Evolutionary conservation across 148 eudicot genomes (phyloP), one percentile per base, ranked within the genome.

Genomic region (Rhododendron henanense): DNA sequence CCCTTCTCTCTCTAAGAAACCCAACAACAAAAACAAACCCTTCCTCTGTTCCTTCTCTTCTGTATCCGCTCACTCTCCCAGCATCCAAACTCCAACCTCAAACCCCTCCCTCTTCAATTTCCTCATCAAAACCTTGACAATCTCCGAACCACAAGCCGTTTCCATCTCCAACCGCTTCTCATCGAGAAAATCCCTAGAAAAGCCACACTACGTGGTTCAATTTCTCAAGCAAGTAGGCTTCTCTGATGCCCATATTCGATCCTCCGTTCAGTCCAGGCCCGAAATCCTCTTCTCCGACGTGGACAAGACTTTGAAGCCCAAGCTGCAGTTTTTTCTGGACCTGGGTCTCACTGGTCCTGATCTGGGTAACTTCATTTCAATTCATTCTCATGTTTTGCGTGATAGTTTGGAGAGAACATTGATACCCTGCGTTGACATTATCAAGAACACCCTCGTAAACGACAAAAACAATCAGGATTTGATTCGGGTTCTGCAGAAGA

Each of bases 271-370:
- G 39, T 6, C 11, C 44, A 0, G 4, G 0, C 45, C 78, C 10
- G 11, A 14, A 1, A 73, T 73, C 23, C 78, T 73, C 21, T 39
- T 61, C 57, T 84, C 28, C 3, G 10, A 73, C 33, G 13, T 84
- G 2, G 80, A 84, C 48, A 84, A 37, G 65, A 75, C 63, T 2
- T 67, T 84, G 50, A 84, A 75, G 31, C 86, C 86, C 45, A 84
- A 84, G 86, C 86, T 84, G 19, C 37, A 75, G 31, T 84, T 73
- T 35, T 84, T 84, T 21, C 81, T 19, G n/a, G 50, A 53, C 10
- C 81, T 74, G 81, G 86, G 86, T 11, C 51, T 84, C 69, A 5
- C 81, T 53, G 86, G 80, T 84, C 2, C 67, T 19, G 67, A 53
- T 71, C 48, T 84, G 47, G 71, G 86, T 84, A n/a, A 74, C 65